A percentile compares a stretch with the other conserved stretches of the same genome.
Conservation (phyloP, 2,329 filamentous ascomycete species). For the Clonostachys sp. region DNA sequence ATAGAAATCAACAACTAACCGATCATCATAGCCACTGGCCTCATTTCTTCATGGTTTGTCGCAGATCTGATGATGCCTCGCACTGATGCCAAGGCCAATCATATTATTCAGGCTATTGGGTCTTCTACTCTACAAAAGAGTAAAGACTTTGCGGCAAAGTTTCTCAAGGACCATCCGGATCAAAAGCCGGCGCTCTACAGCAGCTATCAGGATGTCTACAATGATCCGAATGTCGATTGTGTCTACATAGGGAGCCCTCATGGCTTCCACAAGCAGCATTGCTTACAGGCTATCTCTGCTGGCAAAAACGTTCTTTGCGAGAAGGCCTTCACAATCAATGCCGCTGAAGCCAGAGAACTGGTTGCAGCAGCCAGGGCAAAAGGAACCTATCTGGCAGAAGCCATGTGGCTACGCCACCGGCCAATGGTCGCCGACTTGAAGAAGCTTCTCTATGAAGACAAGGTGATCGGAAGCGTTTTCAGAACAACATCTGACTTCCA, state of each 20-base stretch:
- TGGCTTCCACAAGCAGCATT: constrained; percentile 34
- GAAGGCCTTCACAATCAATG: not conserved
- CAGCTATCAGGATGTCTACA: constrained; percentile 31
- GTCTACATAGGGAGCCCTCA: constrained; percentile 41
- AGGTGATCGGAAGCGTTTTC: not conserved
- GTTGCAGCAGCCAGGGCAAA: not conserved
- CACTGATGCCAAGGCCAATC: constrained; percentile 24
- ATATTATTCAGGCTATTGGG: constrained; percentile 35
- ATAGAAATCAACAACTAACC: too few species aligned
- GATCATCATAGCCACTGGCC: constrained; percentile 19
- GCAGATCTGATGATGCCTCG: constrained; percentile 30
- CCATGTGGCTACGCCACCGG: not conserved
- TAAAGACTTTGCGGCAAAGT: not conserved
- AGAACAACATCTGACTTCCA: constrained; percentile 3
- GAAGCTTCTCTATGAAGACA: constrained; percentile 13
- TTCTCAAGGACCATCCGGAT: not conserved
- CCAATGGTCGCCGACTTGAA: constrained; percentile 13
- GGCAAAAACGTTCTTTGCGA: not conserved
- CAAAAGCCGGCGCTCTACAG: constrained; percentile 25
- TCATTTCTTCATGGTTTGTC: constrained; percentile 40
- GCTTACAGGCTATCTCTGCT: constrained; percentile 30
- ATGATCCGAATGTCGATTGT: constrained; percentile 33
- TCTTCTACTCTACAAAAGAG: constrained; percentile 31
- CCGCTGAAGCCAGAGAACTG: not conserved
- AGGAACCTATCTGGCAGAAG: not conserved